A percentile compares a stretch with the other conserved stretches of the same genome.
These are phyloP conservation scores for Desmodesmus armatus DNA, from an alignment of 139 green algal species.

Conservation along the genomic window DNA sequence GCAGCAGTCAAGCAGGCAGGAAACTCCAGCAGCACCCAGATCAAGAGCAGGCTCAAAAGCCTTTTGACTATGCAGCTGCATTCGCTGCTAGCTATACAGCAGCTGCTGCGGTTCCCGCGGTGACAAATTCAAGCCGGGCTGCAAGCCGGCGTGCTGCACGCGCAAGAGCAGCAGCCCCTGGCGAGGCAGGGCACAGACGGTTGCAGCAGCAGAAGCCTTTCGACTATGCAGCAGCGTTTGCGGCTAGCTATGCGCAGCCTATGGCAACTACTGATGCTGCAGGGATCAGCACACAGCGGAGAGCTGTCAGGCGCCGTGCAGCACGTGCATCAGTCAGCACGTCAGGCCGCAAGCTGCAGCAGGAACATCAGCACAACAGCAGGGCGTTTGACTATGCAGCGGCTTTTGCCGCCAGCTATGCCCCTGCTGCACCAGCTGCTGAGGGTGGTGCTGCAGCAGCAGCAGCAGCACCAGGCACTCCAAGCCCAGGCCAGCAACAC, in stretches of 20 bases:
- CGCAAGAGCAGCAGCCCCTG: background rate
- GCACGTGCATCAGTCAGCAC: constrained; percentile 2
- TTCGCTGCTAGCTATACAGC: background rate
- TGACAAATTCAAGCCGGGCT: background rate
- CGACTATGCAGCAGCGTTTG: background rate
- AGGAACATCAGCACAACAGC: no score
- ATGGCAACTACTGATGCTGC: no score
- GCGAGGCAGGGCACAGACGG: background rate
- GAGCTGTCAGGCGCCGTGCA: background rate
- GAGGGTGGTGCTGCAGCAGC: no score
- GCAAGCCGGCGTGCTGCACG: background rate
- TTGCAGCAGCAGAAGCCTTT: no score
- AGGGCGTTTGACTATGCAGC: no score
- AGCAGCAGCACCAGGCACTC: background rate
- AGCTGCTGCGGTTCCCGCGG: no score
- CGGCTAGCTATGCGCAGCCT: no score
- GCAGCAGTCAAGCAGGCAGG: no score
- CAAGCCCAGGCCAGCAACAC: background rate
- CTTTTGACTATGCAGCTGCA: constrained; percentile 1
- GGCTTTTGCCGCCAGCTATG: background rate
- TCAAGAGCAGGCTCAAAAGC: no score
- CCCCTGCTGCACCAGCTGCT: no score
- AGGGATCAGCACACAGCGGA: background rate
- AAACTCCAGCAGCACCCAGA: no score
- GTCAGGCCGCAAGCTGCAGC: no score